Base-by-base conservation (phyloP, 2,329 filamentous ascomycete genomes). In the Grosmannia serpens region DNA sequence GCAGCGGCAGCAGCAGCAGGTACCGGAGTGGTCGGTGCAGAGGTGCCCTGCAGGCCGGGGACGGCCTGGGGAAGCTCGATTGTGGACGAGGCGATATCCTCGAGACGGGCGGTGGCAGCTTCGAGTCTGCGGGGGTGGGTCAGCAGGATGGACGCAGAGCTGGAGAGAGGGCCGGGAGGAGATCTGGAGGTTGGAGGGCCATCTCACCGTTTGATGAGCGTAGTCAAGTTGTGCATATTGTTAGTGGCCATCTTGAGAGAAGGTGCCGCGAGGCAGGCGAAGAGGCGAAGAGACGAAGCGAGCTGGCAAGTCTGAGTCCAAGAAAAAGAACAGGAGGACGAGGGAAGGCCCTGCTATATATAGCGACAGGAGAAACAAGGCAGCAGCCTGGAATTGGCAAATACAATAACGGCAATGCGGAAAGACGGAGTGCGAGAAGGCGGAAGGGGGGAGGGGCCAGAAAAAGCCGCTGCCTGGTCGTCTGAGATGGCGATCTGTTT, bases 161-260 rank as follows among this genome's bases (percentile, higher is more conserved):
- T 44, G 27, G 10, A 27, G 29, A 56, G 3, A 35, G 22, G 20
- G 17, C 15, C 27, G 27, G 26, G 20, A 24, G 26, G 24, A 13
- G 3, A 22, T 4, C 6, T 35, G 24, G 17, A 17, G 29, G 7
- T 3, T 35, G 24, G 17, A 17, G 17, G 29, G 10, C 7, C 61
- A 56, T 62, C 83, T 67, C 82, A 97, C 94, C 94, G 85, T 82
- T 99, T 99, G 77, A 99, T 96, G 68, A 99, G 83, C 58, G 94
- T 99, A 41, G 91, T 95, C 63, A 99, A 77, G 71, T 96, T 97
- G 75, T 97, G 86, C 90, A 97, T 96, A 68, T 91, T 89, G 74
- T 82, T 88, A 62, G 84, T 76, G 64, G 86, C 83, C 87, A 91
- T 91, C 63, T 61, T 73, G 67, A 5, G 24, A 7, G 38, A n/a